Percentiles rank a stretch among this genome's conserved stretches.
phyloP scores from a whole-genome alignment of 129 eudicot genomes.

The Flaveria brownii region DNA sequence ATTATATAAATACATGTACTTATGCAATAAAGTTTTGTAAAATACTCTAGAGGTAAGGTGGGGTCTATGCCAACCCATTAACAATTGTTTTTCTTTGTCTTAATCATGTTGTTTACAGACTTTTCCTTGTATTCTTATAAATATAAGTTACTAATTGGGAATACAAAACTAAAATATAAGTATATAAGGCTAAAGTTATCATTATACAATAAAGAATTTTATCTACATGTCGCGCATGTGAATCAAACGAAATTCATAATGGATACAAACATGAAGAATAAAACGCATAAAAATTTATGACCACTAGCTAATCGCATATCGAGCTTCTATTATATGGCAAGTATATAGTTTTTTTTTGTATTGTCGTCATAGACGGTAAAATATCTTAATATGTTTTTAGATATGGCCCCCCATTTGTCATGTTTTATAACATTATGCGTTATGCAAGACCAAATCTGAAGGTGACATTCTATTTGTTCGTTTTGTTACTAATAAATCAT shows the following conservation, averaged over 20 bases:
- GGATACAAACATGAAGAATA: not conserved
- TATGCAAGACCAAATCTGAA: too few relatives aligned
- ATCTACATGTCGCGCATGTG: not conserved
- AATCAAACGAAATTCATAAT: not conserved
- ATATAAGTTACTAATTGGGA: too few relatives aligned
- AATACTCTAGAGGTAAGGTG: not conserved
- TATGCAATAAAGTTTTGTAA: not conserved
- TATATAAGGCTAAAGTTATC: not conserved
- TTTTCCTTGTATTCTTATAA: too few relatives aligned
- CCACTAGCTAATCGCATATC: not conserved
- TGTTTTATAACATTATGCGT: too few relatives aligned
- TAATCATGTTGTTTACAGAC: not conserved
- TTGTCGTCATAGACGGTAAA: too few relatives aligned
- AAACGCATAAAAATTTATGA: not conserved
- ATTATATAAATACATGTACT: not conserved
- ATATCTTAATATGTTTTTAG: too few relatives aligned
- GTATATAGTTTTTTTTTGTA: too few relatives aligned
- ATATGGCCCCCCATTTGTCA: too few relatives aligned
- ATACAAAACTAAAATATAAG: too few relatives aligned
- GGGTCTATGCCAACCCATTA: not conserved
- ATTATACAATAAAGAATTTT: not conserved
- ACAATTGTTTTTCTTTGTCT: constrained; percentile 1
- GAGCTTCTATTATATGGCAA: too few relatives aligned
- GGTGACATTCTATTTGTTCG: too few relatives aligned
- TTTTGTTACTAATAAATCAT: too few relatives aligned